Evolutionary conservation across 495 filamentous ascomycete species (phyloP).

Genomic region (Evernia prunastri): DNA sequence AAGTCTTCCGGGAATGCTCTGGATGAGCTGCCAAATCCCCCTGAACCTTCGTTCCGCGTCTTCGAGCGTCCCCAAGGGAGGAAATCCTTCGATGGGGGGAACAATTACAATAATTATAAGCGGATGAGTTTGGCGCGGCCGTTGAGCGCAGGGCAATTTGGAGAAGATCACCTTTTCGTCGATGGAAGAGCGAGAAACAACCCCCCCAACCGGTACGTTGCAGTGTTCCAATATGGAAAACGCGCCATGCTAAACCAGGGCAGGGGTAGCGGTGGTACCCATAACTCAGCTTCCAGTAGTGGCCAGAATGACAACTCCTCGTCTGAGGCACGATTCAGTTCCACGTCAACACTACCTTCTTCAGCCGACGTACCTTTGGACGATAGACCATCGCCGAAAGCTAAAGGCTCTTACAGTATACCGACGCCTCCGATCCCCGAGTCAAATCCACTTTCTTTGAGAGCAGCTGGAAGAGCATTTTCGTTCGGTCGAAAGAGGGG

Average conservation of each 20-base stretch:
- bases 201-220: slow-evolving; percentile 40
- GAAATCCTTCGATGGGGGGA: slow-evolving; percentile 47
- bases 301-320: slow-evolving; percentile 56
- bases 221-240: slow-evolving; percentile 32
- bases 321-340: slow-evolving; percentile 56
- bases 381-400: slow-evolving; percentile 49
- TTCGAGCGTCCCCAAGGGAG: slow-evolving; percentile 48
- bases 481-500: slow-evolving; percentile 60
- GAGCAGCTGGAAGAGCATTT: slow-evolving; percentile 64
- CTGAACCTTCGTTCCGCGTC: slow-evolving; percentile 53
- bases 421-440: slow-evolving; percentile 53
- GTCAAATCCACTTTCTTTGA: slow-evolving; percentile 48
- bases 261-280: slow-evolving; percentile 59
- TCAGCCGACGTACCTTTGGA: slow-evolving; percentile 56
- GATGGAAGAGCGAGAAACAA: slow-evolving; percentile 31
- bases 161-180: slow-evolving; percentile 41
- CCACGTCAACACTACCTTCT: slow-evolving; percentile 66
- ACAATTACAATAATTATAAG: slow-evolving; percentile 38
- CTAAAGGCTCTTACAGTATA: slow-evolving; percentile 47
- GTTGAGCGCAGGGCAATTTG: slow-evolving; percentile 47
- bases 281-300: slow-evolving; percentile 53
- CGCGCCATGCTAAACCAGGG: slow-evolving; percentile 20
- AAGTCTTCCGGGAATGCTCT: slow-evolving; percentile 62
- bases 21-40: slow-evolving; percentile 47
- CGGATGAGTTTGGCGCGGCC: slow-evolving; percentile 36